phyloP scores from a whole-genome alignment of 2,329 filamentous ascomycete genomes.

The Trichoderma brevicompactum region DNA sequence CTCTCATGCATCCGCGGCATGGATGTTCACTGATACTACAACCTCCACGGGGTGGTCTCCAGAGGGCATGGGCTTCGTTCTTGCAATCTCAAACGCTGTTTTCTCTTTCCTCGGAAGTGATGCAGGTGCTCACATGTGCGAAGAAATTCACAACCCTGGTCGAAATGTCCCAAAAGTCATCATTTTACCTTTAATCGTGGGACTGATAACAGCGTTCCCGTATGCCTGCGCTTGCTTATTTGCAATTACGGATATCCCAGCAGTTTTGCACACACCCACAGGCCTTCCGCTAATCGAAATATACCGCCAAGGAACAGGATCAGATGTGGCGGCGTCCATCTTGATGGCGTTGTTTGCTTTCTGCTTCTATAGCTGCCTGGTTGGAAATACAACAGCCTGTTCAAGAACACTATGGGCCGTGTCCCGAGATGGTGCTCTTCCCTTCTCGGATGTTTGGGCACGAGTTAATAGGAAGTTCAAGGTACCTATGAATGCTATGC shows the following conservation, averaged over 20 bases:
- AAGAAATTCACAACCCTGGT: conserved; percentile 35
- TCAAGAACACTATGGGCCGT: neutral
- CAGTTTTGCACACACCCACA: conserved; percentile 30
- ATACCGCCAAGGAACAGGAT: conserved; percentile 33
- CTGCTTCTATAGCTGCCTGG: conserved; percentile 34
- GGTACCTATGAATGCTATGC: too few species aligned
- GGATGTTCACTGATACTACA: conserved; percentile 28
- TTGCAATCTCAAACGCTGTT: conserved; percentile 29
- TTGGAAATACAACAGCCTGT: neutral
- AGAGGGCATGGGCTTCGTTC: conserved; percentile 32
- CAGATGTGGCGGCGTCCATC: conserved; percentile 28
- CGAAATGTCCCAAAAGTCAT: conserved; percentile 35
- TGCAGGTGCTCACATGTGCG: conserved; percentile 34
- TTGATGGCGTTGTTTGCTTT: conserved; percentile 34
- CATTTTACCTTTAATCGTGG: conserved; percentile 33
- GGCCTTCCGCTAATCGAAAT: conserved; percentile 34
- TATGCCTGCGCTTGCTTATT: conserved; percentile 33
- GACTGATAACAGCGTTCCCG: conserved; percentile 33
- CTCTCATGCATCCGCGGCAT: too few species aligned
- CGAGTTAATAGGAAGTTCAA: too few species aligned
- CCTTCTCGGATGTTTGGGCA: too few species aligned
- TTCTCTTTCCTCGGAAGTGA: conserved; percentile 35
- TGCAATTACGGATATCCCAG: conserved; percentile 29
- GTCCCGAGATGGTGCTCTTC: too few species aligned
- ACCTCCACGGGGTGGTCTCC: conserved; percentile 31